Percentiles rank a stretch among this genome's conserved stretches.
Evolutionary conservation across 108 stramenopile genomes (phyloP).

Genomic region (Asterionellopsis glacialis): DNA sequence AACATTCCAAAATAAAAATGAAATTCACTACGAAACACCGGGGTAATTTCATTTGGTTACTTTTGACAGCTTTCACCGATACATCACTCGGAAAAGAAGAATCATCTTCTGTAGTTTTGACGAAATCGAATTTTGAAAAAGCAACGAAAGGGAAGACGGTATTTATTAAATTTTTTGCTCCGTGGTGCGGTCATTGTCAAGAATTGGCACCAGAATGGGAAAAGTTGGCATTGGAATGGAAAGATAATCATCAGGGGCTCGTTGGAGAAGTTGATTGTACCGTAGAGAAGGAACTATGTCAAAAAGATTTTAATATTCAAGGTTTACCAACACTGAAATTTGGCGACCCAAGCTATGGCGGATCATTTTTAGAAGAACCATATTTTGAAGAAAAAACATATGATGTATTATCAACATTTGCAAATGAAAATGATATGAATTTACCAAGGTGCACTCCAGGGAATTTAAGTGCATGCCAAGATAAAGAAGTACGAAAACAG

Average conservation of each 20-base stretch:
- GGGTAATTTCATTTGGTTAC: too few species aligned
- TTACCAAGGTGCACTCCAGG: slow-evolving; percentile 39
- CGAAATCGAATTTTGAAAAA: slow-evolving; percentile 54
- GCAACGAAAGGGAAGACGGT: slow-evolving; percentile 65
- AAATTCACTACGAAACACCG: too few species aligned
- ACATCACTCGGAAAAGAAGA: too few species aligned
- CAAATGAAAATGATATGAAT: slow-evolving; percentile 22
- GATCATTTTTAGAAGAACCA: slow-evolving; percentile 43
- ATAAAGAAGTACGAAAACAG: slow-evolving; percentile 19
- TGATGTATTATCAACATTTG: slow-evolving; percentile 39
- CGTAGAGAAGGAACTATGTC: slow-evolving; percentile 14
- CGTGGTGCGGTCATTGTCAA: slow-evolving; percentile 22
- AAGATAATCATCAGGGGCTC: slow-evolving; percentile 7
- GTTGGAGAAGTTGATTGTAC: slow-evolving; percentile 39
- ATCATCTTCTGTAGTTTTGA: slow-evolving; percentile 49
- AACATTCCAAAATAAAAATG: too few species aligned
- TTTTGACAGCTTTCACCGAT: too few species aligned
- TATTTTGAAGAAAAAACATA: slow-evolving; percentile 39
- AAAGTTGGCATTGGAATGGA: neutral
- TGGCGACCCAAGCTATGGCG: slow-evolving; percentile 38
- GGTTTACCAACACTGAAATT: slow-evolving; percentile 51
- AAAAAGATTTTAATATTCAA: slow-evolving; percentile 29
- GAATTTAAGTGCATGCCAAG: slow-evolving; percentile 43
- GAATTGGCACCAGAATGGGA: slow-evolving; percentile 5
- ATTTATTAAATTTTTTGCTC: slow-evolving; percentile 80